Base-by-base conservation (phyloP, 768 basidiomycete genomes). In the Auricularia sp. region DNA sequence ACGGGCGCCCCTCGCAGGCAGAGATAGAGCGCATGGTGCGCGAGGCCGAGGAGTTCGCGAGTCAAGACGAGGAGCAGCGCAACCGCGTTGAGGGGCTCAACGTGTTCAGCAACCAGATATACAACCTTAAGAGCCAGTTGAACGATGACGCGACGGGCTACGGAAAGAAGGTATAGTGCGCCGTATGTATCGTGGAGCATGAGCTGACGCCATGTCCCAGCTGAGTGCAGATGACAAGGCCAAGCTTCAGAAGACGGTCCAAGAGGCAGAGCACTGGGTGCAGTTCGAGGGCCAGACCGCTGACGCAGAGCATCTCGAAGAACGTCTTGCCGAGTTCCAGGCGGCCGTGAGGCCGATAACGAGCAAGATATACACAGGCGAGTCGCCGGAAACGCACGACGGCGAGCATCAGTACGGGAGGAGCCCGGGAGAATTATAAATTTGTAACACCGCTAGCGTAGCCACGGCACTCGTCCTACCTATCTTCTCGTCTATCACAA, bases 21-120 rank as follows among this genome's bases (percentile, higher is more conserved):
- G 80, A 85, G 64, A 83, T 86, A 61, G 81, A 82, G 58, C 73
- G 78, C 33, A 85, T 85, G 83, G 74, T 85, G 56, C 70, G 73
- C 18, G 83, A 84, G 56, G 82, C 79, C 21, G 82, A 85, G 73
- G 69, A 76, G 63, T 80, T 68, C 64, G 72, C 68, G 35, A 59
- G 53, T 34, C 66, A 71, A 64, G 70, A 71, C 53, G 68, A 71
- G 63, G 66, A 62, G n/a, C 62, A 64, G 36, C 61, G 64, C 61
- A 67, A 67, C 65, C 71, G 71, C 62, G 69, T 73, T 61, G 74
- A 74, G 64, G 70, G 71, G 61, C 71, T 73, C 62, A 74, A 74
- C 73, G 68, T 59, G 7, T 70, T 74, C 58, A 70, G 72, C 65
- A 71, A 72, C 66, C 70, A 44, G 54, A 65, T 78, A 68, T 79